A percentile compares a stretch with the other conserved stretches of the same genome.
Conservation (phyloP, 78 protist genomes). For the Pelomyxa schiedti region DNA sequence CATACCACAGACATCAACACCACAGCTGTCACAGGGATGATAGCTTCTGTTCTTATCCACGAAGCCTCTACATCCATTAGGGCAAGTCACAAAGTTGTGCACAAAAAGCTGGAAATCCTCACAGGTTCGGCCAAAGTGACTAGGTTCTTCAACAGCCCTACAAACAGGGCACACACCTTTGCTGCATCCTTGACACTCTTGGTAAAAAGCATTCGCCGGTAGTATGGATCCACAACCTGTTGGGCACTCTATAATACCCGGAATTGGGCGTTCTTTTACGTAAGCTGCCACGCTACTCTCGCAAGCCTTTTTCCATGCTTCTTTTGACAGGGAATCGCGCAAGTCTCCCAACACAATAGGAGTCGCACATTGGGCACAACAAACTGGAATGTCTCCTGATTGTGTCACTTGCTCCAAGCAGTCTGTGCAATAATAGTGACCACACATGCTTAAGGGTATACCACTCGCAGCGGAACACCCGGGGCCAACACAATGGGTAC, state of each 20-base stretch:
- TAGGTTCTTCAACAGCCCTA: background rate
- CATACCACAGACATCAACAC: background rate
- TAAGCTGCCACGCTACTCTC: background rate
- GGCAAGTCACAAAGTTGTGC: background rate
- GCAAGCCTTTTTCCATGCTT: background rate
- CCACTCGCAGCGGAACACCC: too few relatives aligned
- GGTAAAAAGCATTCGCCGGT: background rate
- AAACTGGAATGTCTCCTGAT: background rate
- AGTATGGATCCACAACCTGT: background rate
- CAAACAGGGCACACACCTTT: background rate
- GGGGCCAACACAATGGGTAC: too few relatives aligned
- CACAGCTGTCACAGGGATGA: background rate
- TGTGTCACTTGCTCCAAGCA: background rate
- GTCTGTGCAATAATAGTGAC: background rate
- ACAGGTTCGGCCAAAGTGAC: background rate
- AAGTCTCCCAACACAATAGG: background rate
- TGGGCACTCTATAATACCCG: background rate
- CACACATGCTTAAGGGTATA: background rate
- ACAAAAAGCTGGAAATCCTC: background rate
- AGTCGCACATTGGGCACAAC: background rate
- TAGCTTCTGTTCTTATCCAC: background rate
- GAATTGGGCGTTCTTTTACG: background rate
- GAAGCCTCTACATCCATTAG: background rate
- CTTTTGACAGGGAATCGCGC: background rate
- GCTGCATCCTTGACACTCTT: background rate